These are phyloP conservation scores for Boletellus dicymbophilus DNA, from an alignment of 1,284 basidiomycete species.

Conservation along the genomic window DNA sequence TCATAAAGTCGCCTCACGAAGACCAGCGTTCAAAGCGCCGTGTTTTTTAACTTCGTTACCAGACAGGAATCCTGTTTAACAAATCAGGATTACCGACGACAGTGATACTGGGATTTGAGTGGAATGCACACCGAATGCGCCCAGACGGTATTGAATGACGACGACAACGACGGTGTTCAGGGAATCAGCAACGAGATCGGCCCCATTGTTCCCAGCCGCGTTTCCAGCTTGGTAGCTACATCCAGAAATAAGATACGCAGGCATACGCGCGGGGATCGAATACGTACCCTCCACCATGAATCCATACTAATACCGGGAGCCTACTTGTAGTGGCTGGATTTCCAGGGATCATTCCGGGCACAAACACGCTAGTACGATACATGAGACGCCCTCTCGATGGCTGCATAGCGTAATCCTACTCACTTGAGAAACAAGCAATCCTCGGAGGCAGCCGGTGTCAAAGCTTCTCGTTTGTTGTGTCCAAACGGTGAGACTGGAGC, in stretches of 20 bases:
- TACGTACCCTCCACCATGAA: conserved; percentile 24
- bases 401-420: neutral
- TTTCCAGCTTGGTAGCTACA: conserved; percentile 10
- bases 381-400: neutral
- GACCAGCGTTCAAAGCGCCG: conserved; percentile 32
- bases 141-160: conserved; percentile 43
- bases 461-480: conserved; percentile 3
- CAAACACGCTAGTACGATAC: conserved; percentile 11
- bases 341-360: conserved; percentile 5
- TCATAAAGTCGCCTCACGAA: conserved; percentile 21
- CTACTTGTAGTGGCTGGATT: neutral
- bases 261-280: neutral
- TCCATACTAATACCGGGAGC: conserved; percentile 23
- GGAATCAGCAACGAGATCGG: conserved; percentile 19
- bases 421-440: conserved; percentile 26
- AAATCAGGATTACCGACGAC: neutral
- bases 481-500: neutral
- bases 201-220: conserved; percentile 14
- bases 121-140: conserved; percentile 38
- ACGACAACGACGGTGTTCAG: conserved; percentile 36
- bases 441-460: conserved; percentile 7
- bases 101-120: neutral
- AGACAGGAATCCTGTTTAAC: conserved; percentile 28
- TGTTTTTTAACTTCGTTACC: conserved; percentile 26
- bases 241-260: neutral